These are phyloP conservation scores for Laguncularia racemosa DNA, from an alignment of 345 rosid genomes.

Conservation along the genomic window DNA sequence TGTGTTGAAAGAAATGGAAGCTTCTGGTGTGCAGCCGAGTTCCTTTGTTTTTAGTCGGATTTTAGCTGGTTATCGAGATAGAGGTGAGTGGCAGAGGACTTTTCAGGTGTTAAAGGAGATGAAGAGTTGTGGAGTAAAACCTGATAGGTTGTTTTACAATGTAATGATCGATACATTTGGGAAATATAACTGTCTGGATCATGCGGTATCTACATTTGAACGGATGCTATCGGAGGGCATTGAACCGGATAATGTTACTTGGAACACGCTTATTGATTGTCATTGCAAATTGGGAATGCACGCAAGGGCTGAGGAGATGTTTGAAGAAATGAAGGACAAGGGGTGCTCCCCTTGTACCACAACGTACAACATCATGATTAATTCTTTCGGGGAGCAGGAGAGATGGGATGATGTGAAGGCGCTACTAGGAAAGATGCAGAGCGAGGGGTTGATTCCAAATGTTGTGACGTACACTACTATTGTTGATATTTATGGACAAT, in stretches of 20 bases:
- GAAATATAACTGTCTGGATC: conserved; percentile 82
- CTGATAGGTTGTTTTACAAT: conserved; percentile 83
- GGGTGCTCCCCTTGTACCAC: conserved; percentile 74
- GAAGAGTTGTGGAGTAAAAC: conserved; percentile 71
- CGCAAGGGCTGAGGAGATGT: conserved; percentile 69
- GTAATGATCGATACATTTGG: conserved; percentile 96
- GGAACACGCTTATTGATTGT: conserved; percentile 94
- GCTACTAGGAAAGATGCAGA: conserved; percentile 60
- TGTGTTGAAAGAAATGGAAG: conserved; percentile 94
- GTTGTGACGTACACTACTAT: conserved; percentile 85
- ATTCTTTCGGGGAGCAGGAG: conserved; percentile 73
- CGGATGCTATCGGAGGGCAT: conserved; percentile 74
- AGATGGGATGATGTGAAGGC: conserved; percentile 76
- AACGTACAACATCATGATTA: conserved; percentile 84
- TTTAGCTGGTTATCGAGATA: conserved; percentile 71
- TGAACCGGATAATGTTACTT: conserved; percentile 73
- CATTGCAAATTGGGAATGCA: conserved; percentile 75
- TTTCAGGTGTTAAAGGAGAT: conserved; percentile 91
- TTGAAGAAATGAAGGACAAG: conserved; percentile 65
- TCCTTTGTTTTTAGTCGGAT: conserved; percentile 77
- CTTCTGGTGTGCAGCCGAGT: conserved; percentile 55
- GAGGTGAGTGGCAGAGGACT: conserved; percentile 92
- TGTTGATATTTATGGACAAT: conserved; percentile 75
- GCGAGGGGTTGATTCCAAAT: conserved; percentile 59
- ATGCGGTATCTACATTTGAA: conserved; percentile 79